Evolutionary conservation across 345 rosid species (phyloP).

Genomic region (Aegle marmelos): DNA sequence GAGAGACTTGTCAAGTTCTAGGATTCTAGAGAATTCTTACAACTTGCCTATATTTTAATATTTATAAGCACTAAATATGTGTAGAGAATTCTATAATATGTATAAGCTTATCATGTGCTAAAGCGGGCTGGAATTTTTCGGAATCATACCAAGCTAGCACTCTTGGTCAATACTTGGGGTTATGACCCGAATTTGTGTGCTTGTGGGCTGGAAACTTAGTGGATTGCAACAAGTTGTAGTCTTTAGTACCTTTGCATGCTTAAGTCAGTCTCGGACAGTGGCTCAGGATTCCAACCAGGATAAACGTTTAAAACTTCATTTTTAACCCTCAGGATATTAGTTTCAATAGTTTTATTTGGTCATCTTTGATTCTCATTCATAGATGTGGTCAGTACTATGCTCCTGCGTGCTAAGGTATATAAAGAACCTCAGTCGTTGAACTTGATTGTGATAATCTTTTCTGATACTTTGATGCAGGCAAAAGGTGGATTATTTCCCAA

Average conservation of each 20-base stretch:
- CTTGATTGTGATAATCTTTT: background rate
- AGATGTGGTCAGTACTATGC: background rate
- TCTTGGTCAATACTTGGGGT: no score
- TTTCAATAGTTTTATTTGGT: background rate
- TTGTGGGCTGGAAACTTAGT: no score
- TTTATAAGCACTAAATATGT: no score
- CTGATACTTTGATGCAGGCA: slow-evolving; percentile 37
- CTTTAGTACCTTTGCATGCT: background rate
- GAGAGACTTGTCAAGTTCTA: no score
- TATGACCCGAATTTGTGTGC: no score
- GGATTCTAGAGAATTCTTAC: no score
- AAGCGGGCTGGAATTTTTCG: no score
- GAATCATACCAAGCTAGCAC: no score
- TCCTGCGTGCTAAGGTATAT: background rate
- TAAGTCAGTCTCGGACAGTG: background rate
- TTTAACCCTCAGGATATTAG: background rate
- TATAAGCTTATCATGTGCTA: no score
- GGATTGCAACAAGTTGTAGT: no score
- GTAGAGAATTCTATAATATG: no score
- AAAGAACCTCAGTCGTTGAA: background rate
- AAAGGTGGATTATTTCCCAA: slow-evolving; percentile 25
- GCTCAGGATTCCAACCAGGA: background rate
- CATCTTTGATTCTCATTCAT: background rate
- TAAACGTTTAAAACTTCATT: background rate
- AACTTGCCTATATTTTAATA: no score